Base-by-base conservation (phyloP, 306 rosid genomes). In the Lotus japonicus region DNA sequence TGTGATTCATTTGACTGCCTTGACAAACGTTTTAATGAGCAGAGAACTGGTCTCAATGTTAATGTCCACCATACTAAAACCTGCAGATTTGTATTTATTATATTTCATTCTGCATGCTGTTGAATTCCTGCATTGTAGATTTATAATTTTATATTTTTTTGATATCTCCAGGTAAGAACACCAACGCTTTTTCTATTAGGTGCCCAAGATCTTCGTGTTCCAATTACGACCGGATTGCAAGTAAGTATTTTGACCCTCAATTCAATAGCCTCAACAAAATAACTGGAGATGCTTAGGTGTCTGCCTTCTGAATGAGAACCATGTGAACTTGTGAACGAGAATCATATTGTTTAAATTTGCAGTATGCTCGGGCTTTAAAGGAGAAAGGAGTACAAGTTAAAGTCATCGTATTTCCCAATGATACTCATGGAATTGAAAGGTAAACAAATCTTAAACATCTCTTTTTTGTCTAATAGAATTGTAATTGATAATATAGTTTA, bases 131-230 rank as follows among this genome's bases (percentile, higher is more conserved):
- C 53, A 45, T 70, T 53, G 15, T 50, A 18, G 21, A 38, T 66
- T 66, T 64, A 39, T 48, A 52, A 62, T 72, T 51, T 56, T 28
- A 39, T 48, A 52, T 66, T 72, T 51, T 56, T 23, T 58, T 82
- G 54, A 66, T 68, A 48, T 66, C 49, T 74, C 77, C 87, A 94
- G 97, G 98, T 85, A 48, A 94, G 88, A 83, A 80, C 98, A 10
- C 97, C 98, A 61, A 94, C 86, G 10, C 49, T 94, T 72, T 86
- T 94, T 68, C 92, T 94, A 31, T 67, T 94, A 69, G 98, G 97
- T 42, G 97, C 98, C 9, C 73, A 89, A 80, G 98, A 94, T 85
- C 90, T 88, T 51, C 97, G 97, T 3, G 95, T 94, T 76, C 88
- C 90, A 36, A 72, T 79, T 71, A 71, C 79, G 0, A 75, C 74